phyloP scores from a whole-genome alignment of 495 filamentous ascomycete species.

The Opeltia flavorubescens region DNA sequence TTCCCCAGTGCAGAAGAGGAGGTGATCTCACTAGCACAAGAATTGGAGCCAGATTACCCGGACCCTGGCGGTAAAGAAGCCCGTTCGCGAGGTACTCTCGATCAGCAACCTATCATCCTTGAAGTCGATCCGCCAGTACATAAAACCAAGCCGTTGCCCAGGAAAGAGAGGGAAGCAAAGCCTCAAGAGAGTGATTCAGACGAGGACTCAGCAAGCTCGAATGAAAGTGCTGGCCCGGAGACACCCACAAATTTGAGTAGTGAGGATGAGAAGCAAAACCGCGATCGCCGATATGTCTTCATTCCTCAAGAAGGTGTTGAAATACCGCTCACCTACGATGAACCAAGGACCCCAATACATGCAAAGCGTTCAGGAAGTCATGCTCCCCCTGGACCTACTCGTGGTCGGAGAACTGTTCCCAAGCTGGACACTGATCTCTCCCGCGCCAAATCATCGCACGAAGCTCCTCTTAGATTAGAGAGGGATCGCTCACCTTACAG shows the following conservation, averaged over 20 bases:
- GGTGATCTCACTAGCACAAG: conserved; percentile 25
- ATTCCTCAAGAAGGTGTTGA: conserved; percentile 5
- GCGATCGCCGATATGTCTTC: conserved; percentile 7
- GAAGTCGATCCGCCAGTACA: conserved; percentile 11
- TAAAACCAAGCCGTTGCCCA: background rate
- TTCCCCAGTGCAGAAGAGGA: conserved; percentile 33
- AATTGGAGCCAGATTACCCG: conserved; percentile 23
- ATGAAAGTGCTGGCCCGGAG: conserved; percentile 22
- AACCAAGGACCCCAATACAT: conserved; percentile 1
- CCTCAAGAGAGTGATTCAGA: conserved; percentile 9
- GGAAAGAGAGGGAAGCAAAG: conserved; percentile 1
- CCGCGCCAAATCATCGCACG: background rate
- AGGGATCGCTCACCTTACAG: conserved; percentile 5
- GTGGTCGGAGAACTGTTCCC: background rate
- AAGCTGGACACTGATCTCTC: conserved; percentile 2
- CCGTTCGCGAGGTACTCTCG: conserved; percentile 28
- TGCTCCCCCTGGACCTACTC: background rate
- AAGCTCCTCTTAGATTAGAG: background rate
- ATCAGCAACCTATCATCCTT: conserved; percentile 33
- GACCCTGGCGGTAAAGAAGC: conserved; percentile 27
- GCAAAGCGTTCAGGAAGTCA: background rate
- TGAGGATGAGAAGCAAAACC: background rate
- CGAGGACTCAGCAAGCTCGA: conserved; percentile 18
- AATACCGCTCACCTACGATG: conserved; percentile 4
- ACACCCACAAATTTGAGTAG: conserved; percentile 19